Conservation (phyloP, 768 basidiomycete species). For the Leucogyrophana mollusca region DNA sequence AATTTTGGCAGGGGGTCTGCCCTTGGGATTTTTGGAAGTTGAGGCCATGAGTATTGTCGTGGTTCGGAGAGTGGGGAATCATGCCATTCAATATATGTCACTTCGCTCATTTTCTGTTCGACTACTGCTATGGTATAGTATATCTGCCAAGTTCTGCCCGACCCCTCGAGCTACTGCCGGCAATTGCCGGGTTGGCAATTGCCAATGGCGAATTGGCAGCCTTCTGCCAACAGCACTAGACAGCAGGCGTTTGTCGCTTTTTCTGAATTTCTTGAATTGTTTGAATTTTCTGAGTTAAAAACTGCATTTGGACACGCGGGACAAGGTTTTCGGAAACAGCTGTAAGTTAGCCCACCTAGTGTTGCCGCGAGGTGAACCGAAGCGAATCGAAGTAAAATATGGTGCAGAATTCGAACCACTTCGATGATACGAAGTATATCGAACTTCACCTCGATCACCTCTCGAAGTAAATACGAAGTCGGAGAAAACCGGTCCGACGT, state of each 20-base stretch:
- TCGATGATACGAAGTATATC: conserved; percentile 1
- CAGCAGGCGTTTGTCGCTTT: too few relatives aligned
- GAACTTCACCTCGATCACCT: not conserved
- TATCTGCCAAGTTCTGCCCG: conserved; percentile 14
- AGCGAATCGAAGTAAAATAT: conserved; percentile 2
- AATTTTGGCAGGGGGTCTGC: conserved; percentile 1
- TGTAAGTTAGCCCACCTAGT: too few relatives aligned
- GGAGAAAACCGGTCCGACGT: not conserved
- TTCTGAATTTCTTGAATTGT: too few relatives aligned
- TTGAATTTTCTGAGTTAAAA: too few relatives aligned
- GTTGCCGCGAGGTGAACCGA: conserved; percentile 7
- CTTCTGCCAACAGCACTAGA: conserved; percentile 4
- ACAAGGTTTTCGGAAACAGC: too few relatives aligned
- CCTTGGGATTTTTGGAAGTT: not conserved
- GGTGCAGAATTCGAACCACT: conserved; percentile 2
- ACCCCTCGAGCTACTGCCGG: conserved; percentile 1
- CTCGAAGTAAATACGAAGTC: not conserved
- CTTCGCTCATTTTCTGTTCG: too few relatives aligned
- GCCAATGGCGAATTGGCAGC: conserved; percentile 7
- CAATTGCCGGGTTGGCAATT: conserved; percentile 2
- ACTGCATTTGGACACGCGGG: too few relatives aligned
- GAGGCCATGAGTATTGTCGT: not conserved
- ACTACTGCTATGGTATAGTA: not conserved
- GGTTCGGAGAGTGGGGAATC: not conserved
- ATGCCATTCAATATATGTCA: not conserved